phyloP scores from a whole-genome alignment of 2,329 filamentous ascomycete species.

The Fusarium verrucosum region DNA sequence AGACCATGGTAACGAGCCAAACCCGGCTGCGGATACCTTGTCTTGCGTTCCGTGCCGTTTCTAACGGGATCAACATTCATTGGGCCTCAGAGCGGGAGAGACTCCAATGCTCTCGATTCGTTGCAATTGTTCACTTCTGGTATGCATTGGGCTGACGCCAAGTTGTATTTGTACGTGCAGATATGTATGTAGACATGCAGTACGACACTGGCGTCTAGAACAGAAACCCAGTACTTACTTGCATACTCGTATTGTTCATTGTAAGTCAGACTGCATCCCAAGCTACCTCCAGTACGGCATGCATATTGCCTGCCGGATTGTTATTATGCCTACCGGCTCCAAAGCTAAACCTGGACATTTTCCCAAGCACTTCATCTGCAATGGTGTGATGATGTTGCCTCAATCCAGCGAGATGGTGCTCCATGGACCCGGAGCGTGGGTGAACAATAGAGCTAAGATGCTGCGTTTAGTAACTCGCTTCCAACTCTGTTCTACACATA shows the following conservation, averaged over 20 bases:
- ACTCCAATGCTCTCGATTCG: constrained; percentile 7
- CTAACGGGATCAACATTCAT: constrained; percentile 2
- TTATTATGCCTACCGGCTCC: neutral
- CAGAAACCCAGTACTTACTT: neutral
- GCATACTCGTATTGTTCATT: neutral
- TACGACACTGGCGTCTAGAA: neutral
- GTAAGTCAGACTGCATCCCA: neutral
- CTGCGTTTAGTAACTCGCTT: neutral
- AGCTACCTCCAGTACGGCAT: neutral
- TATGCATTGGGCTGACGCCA: constrained; percentile 3
- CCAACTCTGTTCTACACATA: neutral
- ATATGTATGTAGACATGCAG: neutral
- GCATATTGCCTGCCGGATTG: neutral
- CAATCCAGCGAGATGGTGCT: constrained; percentile 18
- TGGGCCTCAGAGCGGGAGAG: neutral
- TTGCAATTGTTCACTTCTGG: neutral
- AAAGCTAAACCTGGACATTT: neutral
- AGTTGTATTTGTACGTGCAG: neutral
- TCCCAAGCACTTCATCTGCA: neutral
- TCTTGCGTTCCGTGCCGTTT: constrained; percentile 24
- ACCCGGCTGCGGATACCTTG: neutral
- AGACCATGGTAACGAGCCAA: neutral
- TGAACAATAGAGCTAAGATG: constrained; percentile 26
- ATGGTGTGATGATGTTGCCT: constrained; percentile 13
- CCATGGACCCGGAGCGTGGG: constrained; percentile 41